phyloP scores from a whole-genome alignment of 192 early-diverging fungal species.

The Dissophora ornata region DNA sequence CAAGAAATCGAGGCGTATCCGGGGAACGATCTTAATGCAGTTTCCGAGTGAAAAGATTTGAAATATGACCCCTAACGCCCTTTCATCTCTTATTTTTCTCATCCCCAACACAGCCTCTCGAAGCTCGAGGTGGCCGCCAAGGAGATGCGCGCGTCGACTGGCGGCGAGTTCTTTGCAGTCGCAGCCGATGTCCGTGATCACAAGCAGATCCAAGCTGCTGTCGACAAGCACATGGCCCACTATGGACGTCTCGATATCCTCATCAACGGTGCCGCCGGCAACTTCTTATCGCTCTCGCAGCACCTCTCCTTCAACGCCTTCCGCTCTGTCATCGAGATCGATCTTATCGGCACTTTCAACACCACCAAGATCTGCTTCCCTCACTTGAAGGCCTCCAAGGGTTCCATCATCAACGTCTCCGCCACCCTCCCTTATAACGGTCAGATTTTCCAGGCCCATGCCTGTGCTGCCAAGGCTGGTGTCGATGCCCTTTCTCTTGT shows the following conservation, averaged over 20 bases:
- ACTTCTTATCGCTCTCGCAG: conserved; percentile 76
- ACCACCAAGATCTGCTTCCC: conserved; percentile 76
- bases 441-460: conserved; percentile 56
- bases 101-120: conserved; percentile 38
- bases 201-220: conserved; percentile 66
- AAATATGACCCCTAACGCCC: background rate
- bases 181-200: conserved; percentile 74
- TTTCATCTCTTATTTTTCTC: conserved; percentile 12
- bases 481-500: conserved; percentile 69
- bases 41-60: background rate
- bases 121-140: conserved; percentile 75
- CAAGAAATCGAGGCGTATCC: too few relatives aligned
- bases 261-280: conserved; percentile 70
- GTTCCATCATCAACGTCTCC: conserved; percentile 74
- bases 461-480: conserved; percentile 73
- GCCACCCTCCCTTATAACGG: conserved; percentile 75
- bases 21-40: too few relatives aligned
- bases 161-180: conserved; percentile 63
- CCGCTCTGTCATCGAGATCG: conserved; percentile 73
- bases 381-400: conserved; percentile 73
- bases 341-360: conserved; percentile 82
- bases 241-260: conserved; percentile 78
- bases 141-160: conserved; percentile 68
- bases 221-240: conserved; percentile 67
- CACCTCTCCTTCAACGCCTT: conserved; percentile 77